Base-by-base conservation (phyloP, 371 early-diverging fungal species). In the Mortierella sp. region DNA sequence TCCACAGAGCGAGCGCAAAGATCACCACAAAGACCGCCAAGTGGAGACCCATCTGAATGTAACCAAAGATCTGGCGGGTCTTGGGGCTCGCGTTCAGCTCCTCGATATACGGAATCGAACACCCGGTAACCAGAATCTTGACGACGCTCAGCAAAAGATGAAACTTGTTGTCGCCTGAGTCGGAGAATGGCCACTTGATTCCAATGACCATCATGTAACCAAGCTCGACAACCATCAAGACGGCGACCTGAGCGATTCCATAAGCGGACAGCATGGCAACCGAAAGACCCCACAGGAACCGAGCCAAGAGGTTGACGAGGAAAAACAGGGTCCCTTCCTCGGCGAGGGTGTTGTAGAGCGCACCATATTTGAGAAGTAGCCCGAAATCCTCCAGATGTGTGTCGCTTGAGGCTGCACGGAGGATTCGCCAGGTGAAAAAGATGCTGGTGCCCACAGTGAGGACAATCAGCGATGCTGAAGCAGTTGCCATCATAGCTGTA, bases 241-340 rank as follows among this genome's bases (percentile, higher is more conserved):
- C 72, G 7, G 76, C 76, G 7, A 83, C 73, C 50, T 83, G 84
- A 9, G 79, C 84, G 10, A 73, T 26, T 6, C 84, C 76, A 48
- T 79, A 83, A 2, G 84, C 68, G 0, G 84, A 75, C 63, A 83
- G 45, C 84, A 83, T 83, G 29, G 79, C 65, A 4, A 83, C 65
- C 2, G 76, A 64, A 7, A 83, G 63, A 14, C 76, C 84, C 84
- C 84, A 83, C 7, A 83, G 66, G 58, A 83, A 83, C 41, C 84
- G 84, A 19, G 47, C 76, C 40, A 83, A 47, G 11, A 91, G 76
- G 3, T 73, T 79, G 26, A 84, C 77, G 9, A 91, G 68, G 61
- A 89, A 90, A 71, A 90, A 89, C 19, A 86, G 78, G 22, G 86
- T 86, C 9, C 84, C 79, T 41, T 89, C 89, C 41, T 91, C 90